A percentile compares a stretch with the other conserved stretches of the same genome.
These are phyloP conservation scores for Phytophthora chlamydospora DNA, from an alignment of 352 stramenopile species.

Conservation along the genomic window DNA sequence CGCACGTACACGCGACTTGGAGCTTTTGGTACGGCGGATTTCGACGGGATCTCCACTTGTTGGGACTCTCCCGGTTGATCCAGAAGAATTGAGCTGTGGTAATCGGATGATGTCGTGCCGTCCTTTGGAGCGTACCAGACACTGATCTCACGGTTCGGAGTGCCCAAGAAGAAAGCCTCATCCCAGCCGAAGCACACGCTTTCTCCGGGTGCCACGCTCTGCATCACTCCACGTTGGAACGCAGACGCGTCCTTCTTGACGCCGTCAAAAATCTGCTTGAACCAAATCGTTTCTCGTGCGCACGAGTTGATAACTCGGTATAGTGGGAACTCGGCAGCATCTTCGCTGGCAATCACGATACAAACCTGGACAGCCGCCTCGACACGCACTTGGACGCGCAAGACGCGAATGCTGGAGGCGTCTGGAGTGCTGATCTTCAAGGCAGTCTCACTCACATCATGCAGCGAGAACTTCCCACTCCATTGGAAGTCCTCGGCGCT, in stretches of 20 bases:
- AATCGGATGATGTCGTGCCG: constrained; percentile 40
- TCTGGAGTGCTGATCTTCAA: constrained; percentile 88
- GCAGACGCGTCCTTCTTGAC: constrained; percentile 56
- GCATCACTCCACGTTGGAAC: constrained; percentile 66
- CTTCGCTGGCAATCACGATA: constrained; percentile 75
- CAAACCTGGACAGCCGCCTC: constrained; percentile 77
- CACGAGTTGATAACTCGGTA: constrained; percentile 87
- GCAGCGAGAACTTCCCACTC: constrained; percentile 83
- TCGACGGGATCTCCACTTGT: constrained; percentile 63
- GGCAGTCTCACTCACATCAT: constrained; percentile 85
- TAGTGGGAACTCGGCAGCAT: constrained; percentile 63
- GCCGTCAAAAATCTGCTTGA: constrained; percentile 83
- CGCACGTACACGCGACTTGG: constrained; percentile 64
- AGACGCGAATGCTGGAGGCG: constrained; percentile 75
- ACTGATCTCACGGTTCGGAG: constrained; percentile 63
- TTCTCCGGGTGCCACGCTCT: constrained; percentile 72
- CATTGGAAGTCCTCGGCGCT: constrained; percentile 54
- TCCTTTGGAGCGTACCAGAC: constrained; percentile 61
- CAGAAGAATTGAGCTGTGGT: constrained; percentile 64
- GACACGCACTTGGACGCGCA: constrained; percentile 81
- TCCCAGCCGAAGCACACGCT: constrained; percentile 87
- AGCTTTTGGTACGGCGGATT: constrained; percentile 29
- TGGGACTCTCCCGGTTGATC: constrained; percentile 76
- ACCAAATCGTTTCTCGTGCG: constrained; percentile 68
- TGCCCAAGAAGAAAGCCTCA: constrained; percentile 79